Conservation (phyloP, 805 yeast genomes). For the Torulaspora quercuum region DNA sequence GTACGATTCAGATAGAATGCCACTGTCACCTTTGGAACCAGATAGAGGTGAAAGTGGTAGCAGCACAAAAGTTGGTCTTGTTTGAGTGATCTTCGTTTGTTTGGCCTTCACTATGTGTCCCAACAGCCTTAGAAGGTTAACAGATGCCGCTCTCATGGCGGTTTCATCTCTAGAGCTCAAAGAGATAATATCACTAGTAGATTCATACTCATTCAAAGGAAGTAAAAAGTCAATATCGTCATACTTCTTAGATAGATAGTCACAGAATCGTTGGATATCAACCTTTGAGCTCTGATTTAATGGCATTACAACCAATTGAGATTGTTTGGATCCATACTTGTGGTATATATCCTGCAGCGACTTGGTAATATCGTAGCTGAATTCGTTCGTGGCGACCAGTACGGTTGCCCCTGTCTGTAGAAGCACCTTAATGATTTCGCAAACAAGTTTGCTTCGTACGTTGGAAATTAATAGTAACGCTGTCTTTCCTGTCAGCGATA, state of each 20-base stretch:
- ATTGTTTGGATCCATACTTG: conserved; percentile 73
- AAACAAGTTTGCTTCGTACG: conserved; percentile 7
- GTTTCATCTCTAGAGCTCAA: conserved; percentile 67
- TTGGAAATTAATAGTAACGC: conserved; percentile 86
- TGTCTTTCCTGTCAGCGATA: conserved; percentile 98
- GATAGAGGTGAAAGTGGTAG: conserved; percentile 86
- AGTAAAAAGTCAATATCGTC: conserved; percentile 70
- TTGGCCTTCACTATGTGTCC: conserved; percentile 73
- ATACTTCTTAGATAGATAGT: conserved; percentile 60
- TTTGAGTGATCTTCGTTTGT: conserved; percentile 53
- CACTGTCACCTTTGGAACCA: conserved; percentile 85
- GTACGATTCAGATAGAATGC: conserved; percentile 85
- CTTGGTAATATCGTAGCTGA: conserved; percentile 77
- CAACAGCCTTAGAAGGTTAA: conserved; percentile 71
- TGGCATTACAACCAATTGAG: conserved; percentile 78
- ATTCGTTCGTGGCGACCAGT: conserved; percentile 80
- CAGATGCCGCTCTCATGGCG: conserved; percentile 84
- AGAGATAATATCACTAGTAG: conserved; percentile 53
- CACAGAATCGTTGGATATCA: conserved; percentile 63
- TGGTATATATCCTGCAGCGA: conserved; percentile 78
- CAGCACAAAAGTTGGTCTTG: conserved; percentile 84
- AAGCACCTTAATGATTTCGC: conserved; percentile 58
- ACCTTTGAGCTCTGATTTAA: conserved; percentile 83
- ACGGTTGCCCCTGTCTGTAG: conserved; percentile 86
- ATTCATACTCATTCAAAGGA: conserved; percentile 48